Evolutionary conservation across 768 basidiomycete genomes (phyloP), one percentile per base, ranked within the genome.

Genomic region (Chalciporus piperatus): DNA sequence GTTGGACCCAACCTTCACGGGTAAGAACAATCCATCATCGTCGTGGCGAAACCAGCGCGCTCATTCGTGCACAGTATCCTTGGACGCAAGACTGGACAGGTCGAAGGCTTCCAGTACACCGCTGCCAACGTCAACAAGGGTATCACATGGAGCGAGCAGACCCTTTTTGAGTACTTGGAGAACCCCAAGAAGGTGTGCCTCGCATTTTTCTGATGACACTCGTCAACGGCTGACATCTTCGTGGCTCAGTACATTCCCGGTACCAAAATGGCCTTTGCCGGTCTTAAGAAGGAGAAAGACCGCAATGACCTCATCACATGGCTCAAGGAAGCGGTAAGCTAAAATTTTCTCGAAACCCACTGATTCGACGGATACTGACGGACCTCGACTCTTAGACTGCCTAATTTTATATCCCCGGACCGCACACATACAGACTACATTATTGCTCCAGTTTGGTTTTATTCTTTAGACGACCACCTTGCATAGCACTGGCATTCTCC

Each of bases 251-350:
- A 93, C 76, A 95, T 95, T 59, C 92, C 92, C 35, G 94, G 95
- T 43, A 97, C 95, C 45, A 97, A 96, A 78, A 98, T 98, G 95
- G 95, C 94, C 51, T 98, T 97, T 62, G 93, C 94, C 59, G 96
- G 96, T 64, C 75, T 98, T 70, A 98, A 98, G 87, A 98, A 98
- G 83, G 92, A 92, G 10, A 92, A 94, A 81, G 95, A 98, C 71
- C 86, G 95, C 75, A 89, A 84, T 69, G 95, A 98, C 75, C 85
- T 98, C 64, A 81, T 98, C 65, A 83, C 93, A 52, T 83, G 78
- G 69, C 77, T 95, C 63, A 89, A 89, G 78, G 81, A 85, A 46
- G 66, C 81, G 49, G 89, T 90, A 65, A 56, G 87, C 76, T 4
- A 17, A 14, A 8, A 3, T 13, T 49, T 33, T 7, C 30, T 32